These are phyloP conservation scores for Euphorbia lathyris DNA, from an alignment of 345 rosid genomes.

Conservation along the genomic window DNA sequence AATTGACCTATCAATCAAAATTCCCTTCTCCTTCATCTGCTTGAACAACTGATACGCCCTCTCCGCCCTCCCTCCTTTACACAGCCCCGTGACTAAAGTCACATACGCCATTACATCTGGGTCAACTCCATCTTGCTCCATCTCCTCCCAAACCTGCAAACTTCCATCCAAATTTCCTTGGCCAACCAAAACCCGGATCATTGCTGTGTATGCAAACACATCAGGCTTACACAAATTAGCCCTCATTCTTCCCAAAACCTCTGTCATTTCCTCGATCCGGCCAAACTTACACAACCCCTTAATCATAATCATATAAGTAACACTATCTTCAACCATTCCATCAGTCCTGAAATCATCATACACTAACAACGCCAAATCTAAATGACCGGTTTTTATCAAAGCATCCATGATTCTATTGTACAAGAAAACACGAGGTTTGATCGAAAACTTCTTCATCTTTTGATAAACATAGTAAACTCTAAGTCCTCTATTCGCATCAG, in stretches of 20 bases:
- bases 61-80: conserved; percentile 54
- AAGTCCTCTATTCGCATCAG: conserved; percentile 71
- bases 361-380: conserved; percentile 71
- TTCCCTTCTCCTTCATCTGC: conserved; percentile 70
- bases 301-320: conserved; percentile 70
- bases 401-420: conserved; percentile 79
- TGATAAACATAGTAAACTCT: conserved; percentile 77
- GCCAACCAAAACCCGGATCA: conserved; percentile 57
- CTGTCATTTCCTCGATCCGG: conserved; percentile 53
- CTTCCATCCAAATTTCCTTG: conserved; percentile 70
- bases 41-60: conserved; percentile 55
- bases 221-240: conserved; percentile 67
- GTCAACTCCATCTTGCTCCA: conserved; percentile 58
- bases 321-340: conserved; percentile 69
- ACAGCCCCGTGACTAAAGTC: conserved; percentile 62
- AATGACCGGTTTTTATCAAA: conserved; percentile 53
- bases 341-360: conserved; percentile 74
- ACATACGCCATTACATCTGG: conserved; percentile 87
- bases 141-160: conserved; percentile 79
- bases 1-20: conserved; percentile 68
- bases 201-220: conserved; percentile 83
- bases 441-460: conserved; percentile 83
- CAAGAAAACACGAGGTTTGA: conserved; percentile 67
- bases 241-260: conserved; percentile 67
- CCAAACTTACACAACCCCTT: conserved; percentile 80